Evolutionary conservation across 495 filamentous ascomycete species (phyloP).

Genomic region (Cladorrhinum samala): DNA sequence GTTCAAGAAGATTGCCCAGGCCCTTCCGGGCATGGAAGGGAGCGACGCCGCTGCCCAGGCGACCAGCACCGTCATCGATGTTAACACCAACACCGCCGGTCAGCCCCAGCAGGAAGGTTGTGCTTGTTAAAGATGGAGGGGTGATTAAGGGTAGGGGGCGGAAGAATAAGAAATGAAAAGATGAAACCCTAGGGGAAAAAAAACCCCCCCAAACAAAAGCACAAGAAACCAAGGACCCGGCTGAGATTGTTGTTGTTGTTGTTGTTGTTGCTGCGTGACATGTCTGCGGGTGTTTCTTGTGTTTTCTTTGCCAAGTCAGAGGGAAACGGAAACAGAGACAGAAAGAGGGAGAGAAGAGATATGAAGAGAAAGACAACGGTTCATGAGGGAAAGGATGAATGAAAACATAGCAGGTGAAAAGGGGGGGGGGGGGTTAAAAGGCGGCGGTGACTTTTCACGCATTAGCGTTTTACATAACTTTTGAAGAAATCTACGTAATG

Average conservation of each 20-base stretch:
- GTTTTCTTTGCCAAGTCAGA: background rate
- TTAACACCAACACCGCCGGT: slow-evolving; percentile 75
- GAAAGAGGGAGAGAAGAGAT: background rate
- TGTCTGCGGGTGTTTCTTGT: background rate
- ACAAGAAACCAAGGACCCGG: background rate
- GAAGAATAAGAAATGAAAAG: no score
- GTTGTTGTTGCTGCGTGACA: background rate
- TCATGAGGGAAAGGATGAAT: no score
- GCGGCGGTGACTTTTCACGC: background rate
- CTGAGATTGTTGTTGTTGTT: background rate
- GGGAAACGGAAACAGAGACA: no score
- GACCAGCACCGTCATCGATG: slow-evolving; percentile 84
- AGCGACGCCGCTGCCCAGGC: slow-evolving; percentile 56
- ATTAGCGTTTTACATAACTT: slow-evolving; percentile 3
- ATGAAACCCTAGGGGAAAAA: no score
- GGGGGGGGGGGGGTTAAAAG: background rate
- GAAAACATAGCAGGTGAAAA: background rate
- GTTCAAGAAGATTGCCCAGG: slow-evolving; percentile 95
- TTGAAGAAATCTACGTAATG: slow-evolving; percentile 4
- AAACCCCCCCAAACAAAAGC: background rate
- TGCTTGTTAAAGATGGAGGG: slow-evolving; percentile 53
- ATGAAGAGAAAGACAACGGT: no score
- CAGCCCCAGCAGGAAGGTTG: slow-evolving; percentile 71
- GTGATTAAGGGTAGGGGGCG: background rate
- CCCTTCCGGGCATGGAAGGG: slow-evolving; percentile 95